Percentiles rank a stretch among this genome's conserved stretches.
phyloP scores from a whole-genome alignment of 768 basidiomycete species.

The Cantharellus anzutake region DNA sequence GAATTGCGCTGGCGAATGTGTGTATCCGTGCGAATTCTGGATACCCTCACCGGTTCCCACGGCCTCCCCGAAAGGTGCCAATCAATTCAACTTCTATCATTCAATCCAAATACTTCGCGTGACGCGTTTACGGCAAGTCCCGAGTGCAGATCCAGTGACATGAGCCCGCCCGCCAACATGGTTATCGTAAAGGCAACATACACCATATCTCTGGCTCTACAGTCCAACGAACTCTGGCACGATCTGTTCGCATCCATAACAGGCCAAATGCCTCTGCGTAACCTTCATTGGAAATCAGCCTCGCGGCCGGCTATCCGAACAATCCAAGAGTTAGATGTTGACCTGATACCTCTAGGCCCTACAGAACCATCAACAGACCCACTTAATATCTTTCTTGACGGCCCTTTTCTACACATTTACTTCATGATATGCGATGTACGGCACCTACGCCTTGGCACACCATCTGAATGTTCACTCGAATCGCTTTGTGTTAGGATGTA shows the following conservation, averaged over 20 bases:
- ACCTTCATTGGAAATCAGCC: slow-evolving; percentile 79
- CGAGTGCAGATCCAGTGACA: too few species aligned
- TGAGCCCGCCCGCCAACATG: not conserved
- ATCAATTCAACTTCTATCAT: too few species aligned
- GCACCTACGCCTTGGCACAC: not conserved
- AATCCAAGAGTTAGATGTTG: slow-evolving; percentile 73
- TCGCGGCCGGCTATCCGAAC: slow-evolving; percentile 57
- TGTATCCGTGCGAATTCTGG: too few species aligned
- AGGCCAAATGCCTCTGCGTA: slow-evolving; percentile 42
- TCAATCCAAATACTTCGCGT: too few species aligned
- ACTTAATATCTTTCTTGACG: slow-evolving; percentile 61
- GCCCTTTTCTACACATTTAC: slow-evolving; percentile 71
- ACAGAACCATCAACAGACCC: slow-evolving; percentile 57
- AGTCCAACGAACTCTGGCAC: not conserved
- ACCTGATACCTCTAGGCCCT: slow-evolving; percentile 46
- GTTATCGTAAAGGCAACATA: not conserved
- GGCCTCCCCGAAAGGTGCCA: too few species aligned
- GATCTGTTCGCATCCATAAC: not conserved
- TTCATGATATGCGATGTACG: slow-evolving; percentile 77
- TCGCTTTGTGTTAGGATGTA: slow-evolving; percentile 23
- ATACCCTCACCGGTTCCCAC: too few species aligned
- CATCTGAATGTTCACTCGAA: not conserved
- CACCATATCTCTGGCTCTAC: not conserved
- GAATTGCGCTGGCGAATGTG: too few species aligned
- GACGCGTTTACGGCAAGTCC: too few species aligned